Conservation (phyloP, 495 filamentous ascomycete species). For the Letharia lupina region DNA sequence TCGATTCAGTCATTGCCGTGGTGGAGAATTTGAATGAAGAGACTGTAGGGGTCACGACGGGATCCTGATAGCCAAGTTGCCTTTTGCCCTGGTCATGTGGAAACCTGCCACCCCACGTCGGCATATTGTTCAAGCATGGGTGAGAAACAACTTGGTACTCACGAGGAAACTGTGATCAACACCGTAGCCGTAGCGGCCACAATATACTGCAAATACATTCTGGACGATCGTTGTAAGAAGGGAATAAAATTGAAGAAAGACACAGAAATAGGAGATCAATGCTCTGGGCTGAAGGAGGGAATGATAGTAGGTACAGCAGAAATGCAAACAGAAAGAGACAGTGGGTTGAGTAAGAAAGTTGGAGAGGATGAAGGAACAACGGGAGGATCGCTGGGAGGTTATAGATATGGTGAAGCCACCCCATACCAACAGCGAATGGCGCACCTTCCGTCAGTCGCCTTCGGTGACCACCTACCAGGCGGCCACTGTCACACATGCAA, state of each 20-base stretch:
- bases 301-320: not conserved
- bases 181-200: slow-evolving; percentile 4
- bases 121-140: not conserved
- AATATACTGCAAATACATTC: slow-evolving; percentile 14
- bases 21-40: not conserved
- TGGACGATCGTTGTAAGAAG: not conserved
- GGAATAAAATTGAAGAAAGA: not conserved
- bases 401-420: not conserved
- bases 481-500: not conserved
- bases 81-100: not conserved
- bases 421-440: not conserved
- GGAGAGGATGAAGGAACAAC: not conserved
- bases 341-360: not conserved
- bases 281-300: not conserved
- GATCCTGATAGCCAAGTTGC: not conserved
- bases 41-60: not conserved
- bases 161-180: slow-evolving; percentile 14
- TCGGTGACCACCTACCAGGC: not conserved
- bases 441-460: not conserved
- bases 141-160: not conserved
- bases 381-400: not conserved
- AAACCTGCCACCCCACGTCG: not conserved
- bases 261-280: not conserved
- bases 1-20: not conserved
- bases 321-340: not conserved